Conservation (phyloP, 148 eudicot genomes). For the Agrostemma githago region DNA sequence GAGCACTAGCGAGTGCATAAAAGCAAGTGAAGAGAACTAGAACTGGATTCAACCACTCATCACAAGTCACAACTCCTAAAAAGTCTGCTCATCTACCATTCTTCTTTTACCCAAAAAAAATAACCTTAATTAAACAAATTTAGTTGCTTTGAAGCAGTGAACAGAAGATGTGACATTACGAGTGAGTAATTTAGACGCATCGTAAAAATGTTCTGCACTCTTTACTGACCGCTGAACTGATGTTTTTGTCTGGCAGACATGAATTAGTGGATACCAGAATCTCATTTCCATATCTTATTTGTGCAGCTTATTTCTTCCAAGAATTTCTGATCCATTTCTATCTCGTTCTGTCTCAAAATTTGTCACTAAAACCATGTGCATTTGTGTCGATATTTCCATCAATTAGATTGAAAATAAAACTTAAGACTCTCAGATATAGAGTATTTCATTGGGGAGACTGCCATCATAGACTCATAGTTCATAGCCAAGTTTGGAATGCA, state of each 20-base stretch:
- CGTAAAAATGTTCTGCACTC: neutral
- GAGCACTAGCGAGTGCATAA: neutral
- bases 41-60: neutral
- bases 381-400: neutral
- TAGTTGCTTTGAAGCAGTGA: neutral
- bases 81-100: neutral
- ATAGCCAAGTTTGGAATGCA: neutral
- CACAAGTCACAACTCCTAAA: neutral
- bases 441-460: neutral
- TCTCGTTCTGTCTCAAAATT: neutral
- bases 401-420: neutral
- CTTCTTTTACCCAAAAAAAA: neutral
- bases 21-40: neutral
- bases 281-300: neutral
- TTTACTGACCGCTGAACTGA: neutral
- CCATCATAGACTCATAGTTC: neutral
- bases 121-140: neutral
- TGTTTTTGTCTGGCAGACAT: neutral
- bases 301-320: neutral
- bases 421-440: neutral
- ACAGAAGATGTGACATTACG: neutral
- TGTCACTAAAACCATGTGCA: neutral
- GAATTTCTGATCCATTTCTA: neutral
- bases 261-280: neutral
- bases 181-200: neutral